phyloP scores from a whole-genome alignment of 2,329 filamentous ascomycete genomes.

The Tolypocladium nubicola region DNA sequence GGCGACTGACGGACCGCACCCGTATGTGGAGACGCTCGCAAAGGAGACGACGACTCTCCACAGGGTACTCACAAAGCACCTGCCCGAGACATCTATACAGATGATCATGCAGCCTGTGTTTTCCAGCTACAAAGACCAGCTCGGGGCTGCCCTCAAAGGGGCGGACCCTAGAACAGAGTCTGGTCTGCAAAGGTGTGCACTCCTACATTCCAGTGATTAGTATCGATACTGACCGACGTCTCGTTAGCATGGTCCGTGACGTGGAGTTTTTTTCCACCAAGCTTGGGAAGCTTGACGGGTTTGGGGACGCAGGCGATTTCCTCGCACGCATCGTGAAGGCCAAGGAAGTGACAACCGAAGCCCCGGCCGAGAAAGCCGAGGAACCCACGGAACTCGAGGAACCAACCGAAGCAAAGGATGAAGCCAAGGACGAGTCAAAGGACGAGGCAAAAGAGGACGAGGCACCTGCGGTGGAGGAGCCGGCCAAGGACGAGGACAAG shows the following conservation, averaged over 20 bases:
- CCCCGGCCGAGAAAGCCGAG: conserved; percentile 5
- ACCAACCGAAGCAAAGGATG: background rate
- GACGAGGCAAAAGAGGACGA: conserved; percentile 5
- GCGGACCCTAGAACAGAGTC: conserved; percentile 53
- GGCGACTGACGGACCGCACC: conserved; percentile 34
- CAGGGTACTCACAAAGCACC: conserved; percentile 70
- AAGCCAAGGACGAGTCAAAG: conserved; percentile 6
- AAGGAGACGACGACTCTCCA: conserved; percentile 82
- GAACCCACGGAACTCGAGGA: background rate
- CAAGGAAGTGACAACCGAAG: conserved; percentile 35
- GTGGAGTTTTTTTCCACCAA: conserved; percentile 61
- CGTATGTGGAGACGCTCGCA: conserved; percentile 77
- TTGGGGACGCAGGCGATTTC: conserved; percentile 60
- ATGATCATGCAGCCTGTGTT: conserved; percentile 86
- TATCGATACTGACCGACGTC: background rate
- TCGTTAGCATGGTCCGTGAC: conserved; percentile 61
- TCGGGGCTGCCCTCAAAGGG: conserved; percentile 59
- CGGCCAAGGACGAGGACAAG: background rate
- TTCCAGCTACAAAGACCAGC: conserved; percentile 67
- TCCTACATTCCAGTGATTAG: background rate
- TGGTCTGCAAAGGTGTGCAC: conserved; percentile 57
- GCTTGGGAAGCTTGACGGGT: conserved; percentile 69
- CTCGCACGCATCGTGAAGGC: conserved; percentile 54
- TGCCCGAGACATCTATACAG: conserved; percentile 64
- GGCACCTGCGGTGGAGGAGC: background rate